Percentiles rank a stretch among this genome's conserved stretches.
These are phyloP conservation scores for Paracorniculantispora psalliotae DNA, from an alignment of 2,329 filamentous ascomycete genomes.

Conservation along the genomic window DNA sequence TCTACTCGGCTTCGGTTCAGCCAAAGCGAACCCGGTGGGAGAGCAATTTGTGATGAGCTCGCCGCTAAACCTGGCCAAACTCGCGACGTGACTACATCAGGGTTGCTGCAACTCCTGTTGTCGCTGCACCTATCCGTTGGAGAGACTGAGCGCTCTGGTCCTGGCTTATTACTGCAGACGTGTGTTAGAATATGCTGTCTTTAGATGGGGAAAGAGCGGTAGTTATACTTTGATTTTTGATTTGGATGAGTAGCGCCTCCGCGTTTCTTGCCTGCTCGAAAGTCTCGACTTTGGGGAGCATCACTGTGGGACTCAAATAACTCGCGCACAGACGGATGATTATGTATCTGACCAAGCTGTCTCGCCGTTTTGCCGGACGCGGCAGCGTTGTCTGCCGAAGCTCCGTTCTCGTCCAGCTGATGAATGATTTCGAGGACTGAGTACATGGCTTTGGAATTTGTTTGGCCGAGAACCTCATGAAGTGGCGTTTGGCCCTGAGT, in stretches of 20 bases:
- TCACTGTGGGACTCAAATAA: background rate
- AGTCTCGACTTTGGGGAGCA: background rate
- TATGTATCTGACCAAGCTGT: background rate
- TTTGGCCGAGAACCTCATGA: slow-evolving; percentile 12
- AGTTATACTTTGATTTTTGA: background rate
- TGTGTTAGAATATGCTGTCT: background rate
- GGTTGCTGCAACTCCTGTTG: background rate
- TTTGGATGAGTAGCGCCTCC: background rate
- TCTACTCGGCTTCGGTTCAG: too few species aligned
- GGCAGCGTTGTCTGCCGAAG: background rate
- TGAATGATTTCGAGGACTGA: too few species aligned
- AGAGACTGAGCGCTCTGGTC: background rate
- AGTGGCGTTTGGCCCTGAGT: slow-evolving; percentile 7
- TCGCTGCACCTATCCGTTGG: background rate
- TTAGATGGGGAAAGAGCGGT: background rate
- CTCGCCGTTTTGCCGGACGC: background rate
- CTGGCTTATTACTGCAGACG: background rate
- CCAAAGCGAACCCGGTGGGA: too few species aligned
- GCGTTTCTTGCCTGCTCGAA: background rate
- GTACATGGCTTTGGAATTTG: too few species aligned
- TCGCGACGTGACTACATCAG: background rate
- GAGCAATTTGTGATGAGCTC: background rate
- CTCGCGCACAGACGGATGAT: background rate
- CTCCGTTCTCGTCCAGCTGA: too few species aligned
- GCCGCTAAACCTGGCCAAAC: background rate